A percentile compares a stretch with the other conserved stretches of the same genome.
phyloP scores from a whole-genome alignment of 1,284 basidiomycete species.

The Ceratobasidium sp. region DNA sequence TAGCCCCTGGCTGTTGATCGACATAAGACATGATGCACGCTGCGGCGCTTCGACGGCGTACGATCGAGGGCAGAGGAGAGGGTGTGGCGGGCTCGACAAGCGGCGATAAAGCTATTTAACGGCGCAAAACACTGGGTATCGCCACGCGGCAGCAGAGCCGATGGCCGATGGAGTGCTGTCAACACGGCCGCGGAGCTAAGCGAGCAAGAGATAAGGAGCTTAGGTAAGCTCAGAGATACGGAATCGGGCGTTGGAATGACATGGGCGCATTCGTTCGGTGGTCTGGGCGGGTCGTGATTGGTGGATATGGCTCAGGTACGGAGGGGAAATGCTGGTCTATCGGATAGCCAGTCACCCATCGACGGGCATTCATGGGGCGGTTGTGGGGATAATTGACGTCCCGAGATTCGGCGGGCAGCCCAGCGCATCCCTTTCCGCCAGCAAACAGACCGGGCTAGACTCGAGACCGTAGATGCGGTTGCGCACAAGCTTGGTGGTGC shows the following conservation, averaged over 20 bases:
- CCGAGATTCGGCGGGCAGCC: neutral
- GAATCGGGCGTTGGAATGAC: neutral
- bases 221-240: slow-evolving; percentile 24
- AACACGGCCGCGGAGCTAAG: neutral
- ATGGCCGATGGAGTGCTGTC: slow-evolving; percentile 35
- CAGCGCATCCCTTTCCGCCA: neutral
- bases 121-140: slow-evolving; percentile 8
- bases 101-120: slow-evolving; percentile 7
- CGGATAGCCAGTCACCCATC: neutral
- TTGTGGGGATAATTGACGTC: neutral
- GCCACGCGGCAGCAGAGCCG: slow-evolving; percentile 8
- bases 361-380: neutral
- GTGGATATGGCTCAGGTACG: slow-evolving; percentile 8
- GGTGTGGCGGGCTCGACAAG: neutral
- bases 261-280: neutral
- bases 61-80: slow-evolving; percentile 22
- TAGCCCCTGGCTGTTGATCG: slow-evolving; percentile 23
- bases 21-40: slow-evolving; percentile 20
- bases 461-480: neutral
- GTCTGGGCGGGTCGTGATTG: too few species aligned
- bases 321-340: neutral
- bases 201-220: slow-evolving; percentile 22
- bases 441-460: neutral
- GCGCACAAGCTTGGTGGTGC: neutral
- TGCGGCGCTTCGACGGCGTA: neutral